phyloP scores from a whole-genome alignment of 768 basidiomycete genomes.

The Lepiota brunneoincarnata region DNA sequence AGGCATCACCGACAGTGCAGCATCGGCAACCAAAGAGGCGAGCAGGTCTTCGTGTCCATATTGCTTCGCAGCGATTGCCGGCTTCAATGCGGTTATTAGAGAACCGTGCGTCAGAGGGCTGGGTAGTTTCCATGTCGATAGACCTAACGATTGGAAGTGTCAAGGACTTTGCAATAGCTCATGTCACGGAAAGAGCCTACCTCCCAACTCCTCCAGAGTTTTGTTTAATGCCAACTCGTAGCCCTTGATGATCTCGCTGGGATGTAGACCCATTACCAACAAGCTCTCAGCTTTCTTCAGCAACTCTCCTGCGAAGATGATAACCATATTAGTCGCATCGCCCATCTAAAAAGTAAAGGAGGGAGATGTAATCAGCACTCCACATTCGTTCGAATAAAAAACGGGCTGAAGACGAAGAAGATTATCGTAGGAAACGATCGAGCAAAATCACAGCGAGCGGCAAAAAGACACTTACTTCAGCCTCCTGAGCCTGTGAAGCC shows the following conservation, averaged over 20 bases:
- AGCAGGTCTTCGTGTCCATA: conserved; percentile 90
- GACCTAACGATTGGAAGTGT: conserved; percentile 39
- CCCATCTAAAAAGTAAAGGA: conserved; percentile 67
- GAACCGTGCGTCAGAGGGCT: conserved; percentile 67
- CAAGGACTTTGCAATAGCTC: conserved; percentile 10
- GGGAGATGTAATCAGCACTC: conserved; percentile 1
- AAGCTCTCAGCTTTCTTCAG: conserved; percentile 91
- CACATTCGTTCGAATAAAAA: background rate
- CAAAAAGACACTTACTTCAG: conserved; percentile 59
- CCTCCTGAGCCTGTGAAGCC: conserved; percentile 95
- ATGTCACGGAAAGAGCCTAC: conserved; percentile 45
- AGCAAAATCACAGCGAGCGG: background rate
- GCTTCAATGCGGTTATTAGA: conserved; percentile 76
- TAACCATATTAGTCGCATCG: conserved; percentile 92
- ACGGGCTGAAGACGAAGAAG: background rate
- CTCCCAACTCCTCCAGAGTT: conserved; percentile 84
- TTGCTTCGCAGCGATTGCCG: conserved; percentile 95
- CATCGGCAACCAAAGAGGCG: conserved; percentile 85
- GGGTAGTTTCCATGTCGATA: conserved; percentile 68
- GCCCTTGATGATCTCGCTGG: conserved; percentile 92
- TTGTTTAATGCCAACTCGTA: conserved; percentile 90
- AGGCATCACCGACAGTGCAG: conserved; percentile 91
- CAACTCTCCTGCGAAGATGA: conserved; percentile 94
- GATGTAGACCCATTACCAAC: conserved; percentile 95
- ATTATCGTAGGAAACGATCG: background rate